Conservation (phyloP, 1,284 basidiomycete species). For the Tremellales sp. region DNA sequence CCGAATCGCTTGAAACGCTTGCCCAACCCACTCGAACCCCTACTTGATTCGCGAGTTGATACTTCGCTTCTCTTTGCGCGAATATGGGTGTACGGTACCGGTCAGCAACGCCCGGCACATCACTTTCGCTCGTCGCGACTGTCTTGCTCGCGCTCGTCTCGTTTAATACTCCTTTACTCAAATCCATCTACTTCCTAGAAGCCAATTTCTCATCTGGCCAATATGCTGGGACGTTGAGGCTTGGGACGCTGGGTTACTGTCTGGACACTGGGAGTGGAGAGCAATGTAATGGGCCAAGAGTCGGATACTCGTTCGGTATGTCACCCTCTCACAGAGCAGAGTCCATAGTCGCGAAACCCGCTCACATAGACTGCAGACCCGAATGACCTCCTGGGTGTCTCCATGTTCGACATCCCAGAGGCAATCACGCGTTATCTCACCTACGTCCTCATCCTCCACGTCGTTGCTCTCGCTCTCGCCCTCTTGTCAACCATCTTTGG, state of each 20-base stretch:
- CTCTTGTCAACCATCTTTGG: conserved; percentile 71
- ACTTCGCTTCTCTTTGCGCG: too few relatives aligned
- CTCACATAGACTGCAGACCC: conserved; percentile 54
- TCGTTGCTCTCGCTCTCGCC: conserved; percentile 69
- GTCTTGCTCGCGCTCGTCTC: conserved; percentile 72
- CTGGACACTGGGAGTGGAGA: conserved; percentile 49
- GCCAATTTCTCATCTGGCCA: conserved; percentile 58
- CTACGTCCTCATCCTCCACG: conserved; percentile 80
- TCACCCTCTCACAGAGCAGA: neutral
- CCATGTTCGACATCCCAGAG: conserved; percentile 62
- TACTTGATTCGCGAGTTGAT: too few relatives aligned
- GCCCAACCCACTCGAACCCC: too few relatives aligned
- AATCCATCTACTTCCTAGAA: conserved; percentile 76
- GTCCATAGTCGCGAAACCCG: neutral
- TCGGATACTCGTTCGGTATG: conserved; percentile 77
- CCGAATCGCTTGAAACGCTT: too few relatives aligned
- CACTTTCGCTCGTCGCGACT: conserved; percentile 70
- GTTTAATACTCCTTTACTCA: conserved; percentile 80
- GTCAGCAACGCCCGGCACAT: conserved; percentile 78
- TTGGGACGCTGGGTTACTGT: conserved; percentile 84
- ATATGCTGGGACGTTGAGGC: conserved; percentile 61
- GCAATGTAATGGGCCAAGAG: conserved; percentile 67
- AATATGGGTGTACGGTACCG: conserved; percentile 59
- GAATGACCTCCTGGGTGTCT: conserved; percentile 68
- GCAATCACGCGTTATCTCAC: conserved; percentile 77